These are phyloP conservation scores for Oryza brachyantha DNA, from an alignment of 176 grass and related monocot genomes.

Conservation along the genomic window DNA sequence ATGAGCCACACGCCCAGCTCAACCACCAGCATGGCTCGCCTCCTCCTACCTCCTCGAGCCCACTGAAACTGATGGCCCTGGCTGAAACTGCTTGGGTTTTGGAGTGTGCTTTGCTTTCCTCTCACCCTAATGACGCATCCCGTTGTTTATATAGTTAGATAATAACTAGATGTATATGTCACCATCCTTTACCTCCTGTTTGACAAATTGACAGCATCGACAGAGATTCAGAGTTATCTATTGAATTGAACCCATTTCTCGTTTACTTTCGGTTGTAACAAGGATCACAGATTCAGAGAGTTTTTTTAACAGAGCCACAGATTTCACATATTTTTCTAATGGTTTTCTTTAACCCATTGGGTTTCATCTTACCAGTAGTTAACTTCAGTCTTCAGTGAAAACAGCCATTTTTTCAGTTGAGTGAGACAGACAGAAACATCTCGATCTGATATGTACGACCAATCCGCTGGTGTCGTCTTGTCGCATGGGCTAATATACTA, in stretches of 20 bases:
- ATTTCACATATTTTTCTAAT: background rate
- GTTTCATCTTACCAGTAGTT: background rate
- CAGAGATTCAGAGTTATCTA: background rate
- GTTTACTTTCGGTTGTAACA: background rate
- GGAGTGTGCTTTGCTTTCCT: constrained; percentile 25
- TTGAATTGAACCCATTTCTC: background rate
- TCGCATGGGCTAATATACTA: background rate
- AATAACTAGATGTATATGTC: background rate
- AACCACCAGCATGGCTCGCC: constrained; percentile 48
- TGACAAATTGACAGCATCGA: background rate
- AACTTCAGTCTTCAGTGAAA: background rate
- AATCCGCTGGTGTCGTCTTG: background rate
- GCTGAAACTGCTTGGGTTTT: background rate
- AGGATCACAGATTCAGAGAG: background rate
- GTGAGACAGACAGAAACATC: background rate
- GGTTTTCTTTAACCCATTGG: background rate
- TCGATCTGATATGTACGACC: background rate
- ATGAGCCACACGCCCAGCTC: constrained; percentile 74
- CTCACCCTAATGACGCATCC: background rate
- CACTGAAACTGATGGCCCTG: background rate
- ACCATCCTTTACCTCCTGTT: background rate
- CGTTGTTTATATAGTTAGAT: background rate
- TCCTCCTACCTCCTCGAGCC: background rate
- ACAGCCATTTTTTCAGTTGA: background rate
- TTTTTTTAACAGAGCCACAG: background rate